Base-by-base conservation (phyloP, 2,329 filamentous ascomycete genomes). In the Zymoseptoria pseudotritici region DNA sequence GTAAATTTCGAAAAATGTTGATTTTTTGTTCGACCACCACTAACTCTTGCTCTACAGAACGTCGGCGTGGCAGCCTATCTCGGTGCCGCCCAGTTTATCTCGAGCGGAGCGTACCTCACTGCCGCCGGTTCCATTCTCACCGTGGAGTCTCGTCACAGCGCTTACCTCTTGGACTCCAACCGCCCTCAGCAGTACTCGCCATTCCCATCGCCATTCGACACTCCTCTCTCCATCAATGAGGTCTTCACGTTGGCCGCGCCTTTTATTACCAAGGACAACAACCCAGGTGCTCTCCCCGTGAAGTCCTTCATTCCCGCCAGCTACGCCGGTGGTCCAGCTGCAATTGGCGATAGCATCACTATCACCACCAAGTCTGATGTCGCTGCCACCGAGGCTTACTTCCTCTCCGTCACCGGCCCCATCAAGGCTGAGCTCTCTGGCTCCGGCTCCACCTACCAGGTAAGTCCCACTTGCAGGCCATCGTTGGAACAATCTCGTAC, bases 181-280 rank as follows among this genome's bases (percentile, higher is more conserved):
- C 73, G 80, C 19, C 65, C 65, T 50, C 58, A 58, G 10, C 57
- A 67, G 71, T n/a, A n/a, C 17, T 73, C 13, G 13, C 83, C 85
- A 3, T 85, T 83, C 68, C 76, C 85, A 1, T 78, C 83, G 64
- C 73, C 85, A 7, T 87, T 86, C 67, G 85, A 87, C 65, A 78
- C 80, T 24, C 83, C 85, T 0, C 78, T 88, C 52, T 73, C 74
- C 65, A 78, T 82, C 70, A 80, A 85, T 72, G 73, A 81, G 67
- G 84, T 88, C 54, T 87, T 80, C 77, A 85, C 84, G 2, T 79
- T 89, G 21, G 86, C 86, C 0, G 79, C 83, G 0, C 77, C 77
- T 55, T 88, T 88, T 74, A 86, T 88, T 70, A 77, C 71, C 4
- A 63, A 74, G 4, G 75, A 72, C 65, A 86, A 63, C 57, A 50